phyloP scores from a whole-genome alignment of 1,139 yeast species.

The Pichia sp. region DNA sequence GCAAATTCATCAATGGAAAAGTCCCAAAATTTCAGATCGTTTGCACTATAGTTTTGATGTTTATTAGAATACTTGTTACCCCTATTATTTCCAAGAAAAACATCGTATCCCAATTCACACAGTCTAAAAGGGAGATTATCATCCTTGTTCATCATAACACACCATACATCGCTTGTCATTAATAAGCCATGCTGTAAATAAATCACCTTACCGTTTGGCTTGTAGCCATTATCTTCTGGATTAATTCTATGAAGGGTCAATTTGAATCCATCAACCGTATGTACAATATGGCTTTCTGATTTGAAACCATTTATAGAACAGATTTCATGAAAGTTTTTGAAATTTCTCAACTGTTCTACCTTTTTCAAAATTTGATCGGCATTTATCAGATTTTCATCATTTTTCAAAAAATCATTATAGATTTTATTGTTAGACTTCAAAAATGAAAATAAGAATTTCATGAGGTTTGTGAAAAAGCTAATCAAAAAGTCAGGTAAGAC shows the following conservation, averaged over 20 bases:
- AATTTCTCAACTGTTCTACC: constrained; percentile 20
- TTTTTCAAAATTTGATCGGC: constrained; percentile 8
- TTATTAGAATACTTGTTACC: constrained; percentile 74
- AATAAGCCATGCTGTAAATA: constrained; percentile 87
- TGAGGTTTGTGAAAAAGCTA: constrained; percentile 17
- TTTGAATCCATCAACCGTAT: constrained; percentile 24
- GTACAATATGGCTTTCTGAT: constrained; percentile 24
- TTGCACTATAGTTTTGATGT: constrained; percentile 26
- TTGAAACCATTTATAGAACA: constrained; percentile 22
- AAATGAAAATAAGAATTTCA: constrained; percentile 16
- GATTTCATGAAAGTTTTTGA: constrained; percentile 20
- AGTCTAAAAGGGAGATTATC: constrained; percentile 68
- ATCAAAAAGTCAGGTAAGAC: constrained; percentile 22
- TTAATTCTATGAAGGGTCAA: constrained; percentile 25
- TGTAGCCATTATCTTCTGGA: constrained; percentile 22
- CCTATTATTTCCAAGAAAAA: constrained; percentile 88
- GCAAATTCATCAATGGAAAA: constrained; percentile 85
- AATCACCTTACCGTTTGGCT: constrained; percentile 37
- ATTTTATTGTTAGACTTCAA: constrained; percentile 15
- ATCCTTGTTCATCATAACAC: constrained; percentile 54
- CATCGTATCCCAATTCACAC: constrained; percentile 78
- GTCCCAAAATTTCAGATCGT: constrained; percentile 61
- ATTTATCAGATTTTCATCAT: constrained; percentile 10
- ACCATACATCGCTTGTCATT: constrained; percentile 82
- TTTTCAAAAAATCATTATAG: constrained; percentile 16